Evolutionary conservation across 208 protist species (phyloP).

Genomic region (Leishmania martiniquensis): DNA sequence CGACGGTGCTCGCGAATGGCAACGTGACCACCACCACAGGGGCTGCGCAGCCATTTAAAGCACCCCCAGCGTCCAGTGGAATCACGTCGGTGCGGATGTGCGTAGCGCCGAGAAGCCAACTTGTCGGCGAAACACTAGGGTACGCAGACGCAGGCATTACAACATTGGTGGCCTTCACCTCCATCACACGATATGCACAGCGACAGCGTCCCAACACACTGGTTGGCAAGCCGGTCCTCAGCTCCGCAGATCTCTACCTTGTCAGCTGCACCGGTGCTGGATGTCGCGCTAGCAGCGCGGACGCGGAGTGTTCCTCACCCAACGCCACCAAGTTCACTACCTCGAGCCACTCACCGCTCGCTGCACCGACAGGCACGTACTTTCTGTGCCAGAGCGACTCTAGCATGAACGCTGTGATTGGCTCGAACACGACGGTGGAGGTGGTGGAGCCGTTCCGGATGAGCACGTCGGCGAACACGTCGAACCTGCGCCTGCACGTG

Average conservation of each 20-base stretch:
- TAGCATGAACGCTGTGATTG: slow-evolving; percentile 16
- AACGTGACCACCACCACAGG: slow-evolving; percentile 25
- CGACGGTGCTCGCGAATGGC: slow-evolving; percentile 30
- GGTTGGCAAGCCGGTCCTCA: slow-evolving; percentile 34
- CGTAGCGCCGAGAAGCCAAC: slow-evolving; percentile 9
- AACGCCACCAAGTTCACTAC: slow-evolving; percentile 35
- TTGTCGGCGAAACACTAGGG: slow-evolving; percentile 33
- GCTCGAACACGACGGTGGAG: slow-evolving; percentile 36
- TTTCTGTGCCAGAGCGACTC: slow-evolving; percentile 54
- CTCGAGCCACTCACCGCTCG: slow-evolving; percentile 24
- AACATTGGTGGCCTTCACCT: slow-evolving; percentile 33
- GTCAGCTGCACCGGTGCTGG: slow-evolving; percentile 30
- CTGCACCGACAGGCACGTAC: slow-evolving; percentile 43
- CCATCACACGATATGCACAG: slow-evolving; percentile 48
- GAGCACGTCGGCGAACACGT: slow-evolving; percentile 27
- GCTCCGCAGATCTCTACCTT: slow-evolving; percentile 37
- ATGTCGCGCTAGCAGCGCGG: slow-evolving; percentile 24
- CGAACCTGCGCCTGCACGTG: slow-evolving; percentile 41
- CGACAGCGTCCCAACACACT: slow-evolving; percentile 47
- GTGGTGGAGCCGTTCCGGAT: slow-evolving; percentile 43
- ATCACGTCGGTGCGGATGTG: slow-evolving; percentile 28
- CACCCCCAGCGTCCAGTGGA: not conserved
- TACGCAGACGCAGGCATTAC: slow-evolving; percentile 50
- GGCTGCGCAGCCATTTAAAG: slow-evolving; percentile 32
- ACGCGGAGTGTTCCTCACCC: slow-evolving; percentile 23